These are phyloP conservation scores for Xylaria intraflava DNA, from an alignment of 495 filamentous ascomycete species.

Conservation along the genomic window DNA sequence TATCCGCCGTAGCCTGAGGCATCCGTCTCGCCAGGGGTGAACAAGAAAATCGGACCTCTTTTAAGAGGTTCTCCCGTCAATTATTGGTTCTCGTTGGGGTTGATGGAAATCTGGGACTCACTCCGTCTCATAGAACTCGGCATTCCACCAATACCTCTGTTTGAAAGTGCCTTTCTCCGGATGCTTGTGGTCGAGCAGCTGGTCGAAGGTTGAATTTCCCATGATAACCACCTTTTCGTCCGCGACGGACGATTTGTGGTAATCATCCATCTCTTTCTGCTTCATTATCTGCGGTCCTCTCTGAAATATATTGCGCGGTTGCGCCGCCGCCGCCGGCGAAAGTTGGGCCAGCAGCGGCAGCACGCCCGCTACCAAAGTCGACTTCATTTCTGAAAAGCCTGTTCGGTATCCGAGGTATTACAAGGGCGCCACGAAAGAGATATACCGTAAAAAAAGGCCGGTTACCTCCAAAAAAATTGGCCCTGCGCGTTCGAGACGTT, in stretches of 20 bases:
- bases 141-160: constrained; percentile 46
- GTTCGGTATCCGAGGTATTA: too few species aligned
- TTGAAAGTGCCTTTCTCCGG: constrained; percentile 45
- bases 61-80: background rate
- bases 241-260: background rate
- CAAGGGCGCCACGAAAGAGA: too few species aligned
- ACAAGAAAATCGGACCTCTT: constrained; percentile 36
- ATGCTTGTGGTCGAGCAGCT: constrained; percentile 47
- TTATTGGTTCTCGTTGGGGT: background rate
- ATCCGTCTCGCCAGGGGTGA: constrained; percentile 43
- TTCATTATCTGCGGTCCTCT: background rate
- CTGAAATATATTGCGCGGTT: background rate
- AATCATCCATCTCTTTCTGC: background rate
- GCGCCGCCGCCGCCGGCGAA: background rate
- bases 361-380: background rate
- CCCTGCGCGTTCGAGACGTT: too few species aligned
- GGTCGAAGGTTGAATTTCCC: constrained; percentile 31
- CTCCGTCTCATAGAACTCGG: constrained; percentile 35
- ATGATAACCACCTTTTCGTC: background rate
- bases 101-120: background rate
- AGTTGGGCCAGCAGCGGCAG: background rate
- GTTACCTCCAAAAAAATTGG: too few species aligned
- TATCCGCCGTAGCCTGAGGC: constrained; percentile 39
- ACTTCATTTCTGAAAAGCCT: constrained; percentile 1
- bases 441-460: too few species aligned